Evolutionary conservation across 2,329 filamentous ascomycete genomes (phyloP), one percentile per base, ranked within the genome.

Genomic region (Cytospora leucostoma): DNA sequence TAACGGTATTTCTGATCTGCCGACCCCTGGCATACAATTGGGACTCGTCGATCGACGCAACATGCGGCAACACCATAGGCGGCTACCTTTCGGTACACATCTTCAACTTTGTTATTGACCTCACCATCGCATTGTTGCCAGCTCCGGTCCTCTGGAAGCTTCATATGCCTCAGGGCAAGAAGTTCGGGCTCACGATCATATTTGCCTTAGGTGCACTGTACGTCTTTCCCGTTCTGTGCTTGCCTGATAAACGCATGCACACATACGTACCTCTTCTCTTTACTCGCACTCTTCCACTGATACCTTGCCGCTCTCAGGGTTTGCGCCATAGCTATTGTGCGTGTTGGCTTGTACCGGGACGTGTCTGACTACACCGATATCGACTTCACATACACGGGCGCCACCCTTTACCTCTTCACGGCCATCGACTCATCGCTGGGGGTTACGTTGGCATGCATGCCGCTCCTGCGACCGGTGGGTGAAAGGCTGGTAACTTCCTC

Each of bases 381-480:
- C 19, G 49, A 59, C n/a, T 59, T 59, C 17, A 53, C 56, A 13
- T 59, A 53, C 12, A 59, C 56, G 2, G 37, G 56, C 34, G n/a
- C 19, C 3, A 53, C 8, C 15, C 34, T 59, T 4, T 59, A 59
- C 13, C 13, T 59, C 21, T 53, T 52, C 33, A 52, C 44, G 17
- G 56, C 35, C 6, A 59, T 53, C 32, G 56, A 52, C 11, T 3
- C 37, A 34, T 38, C 6, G 3, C n/a, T 44, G 2, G 57, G 7
- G 3, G n/a, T 35, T 33, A 10, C 50, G 10, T 50, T 60, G 5
- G 47, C 47, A 10, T 54, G 50, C 1, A 47, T 60, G 3, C 50
- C 58, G 40, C 15, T 60, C 1, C 15, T 60, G 4, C 27, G 38
- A 15, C 17, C 50, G 7, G 50, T 13, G 13, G 13, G 19, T n/a